Percentiles rank a stretch among this genome's conserved stretches.
phyloP scores from a whole-genome alignment of 2,329 filamentous ascomycete species.

The Xylaria polymorpha region DNA sequence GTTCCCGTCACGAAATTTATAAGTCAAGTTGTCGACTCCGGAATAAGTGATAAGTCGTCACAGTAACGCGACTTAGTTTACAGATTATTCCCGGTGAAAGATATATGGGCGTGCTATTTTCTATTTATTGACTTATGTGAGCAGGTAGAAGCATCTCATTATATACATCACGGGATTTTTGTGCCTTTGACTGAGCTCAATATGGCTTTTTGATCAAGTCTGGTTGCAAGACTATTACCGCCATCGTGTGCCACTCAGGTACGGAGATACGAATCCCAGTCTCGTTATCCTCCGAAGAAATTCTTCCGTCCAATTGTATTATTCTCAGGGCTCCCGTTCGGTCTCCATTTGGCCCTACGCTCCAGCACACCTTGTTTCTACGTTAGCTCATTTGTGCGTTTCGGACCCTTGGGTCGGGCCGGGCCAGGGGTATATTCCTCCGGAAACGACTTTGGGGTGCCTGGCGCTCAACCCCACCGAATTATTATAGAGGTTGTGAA shows the following conservation, averaged over 20 bases:
- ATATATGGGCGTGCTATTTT: background rate
- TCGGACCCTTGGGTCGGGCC: background rate
- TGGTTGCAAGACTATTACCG: background rate
- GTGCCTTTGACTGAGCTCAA: no score
- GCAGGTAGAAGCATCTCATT: background rate
- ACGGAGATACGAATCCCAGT: background rate
- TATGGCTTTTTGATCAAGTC: no score
- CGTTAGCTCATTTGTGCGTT: slow-evolving; percentile 8
- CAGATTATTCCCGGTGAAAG: background rate
- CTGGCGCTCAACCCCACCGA: background rate
- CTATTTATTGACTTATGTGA: background rate
- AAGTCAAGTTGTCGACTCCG: background rate
- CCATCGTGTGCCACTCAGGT: background rate
- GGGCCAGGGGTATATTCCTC: background rate
- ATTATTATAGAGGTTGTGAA: background rate
- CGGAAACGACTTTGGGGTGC: background rate
- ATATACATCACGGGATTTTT: background rate
- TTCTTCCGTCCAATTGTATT: background rate
- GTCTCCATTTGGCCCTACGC: background rate
- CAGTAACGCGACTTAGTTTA: background rate
- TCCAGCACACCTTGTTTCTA: background rate
- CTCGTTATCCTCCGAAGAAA: background rate
- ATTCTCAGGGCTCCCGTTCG: background rate
- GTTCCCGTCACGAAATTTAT: background rate
- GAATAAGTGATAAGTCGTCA: background rate